Conservation (phyloP, 768 basidiomycete genomes). For the Hygrophorus pudorinus region DNA sequence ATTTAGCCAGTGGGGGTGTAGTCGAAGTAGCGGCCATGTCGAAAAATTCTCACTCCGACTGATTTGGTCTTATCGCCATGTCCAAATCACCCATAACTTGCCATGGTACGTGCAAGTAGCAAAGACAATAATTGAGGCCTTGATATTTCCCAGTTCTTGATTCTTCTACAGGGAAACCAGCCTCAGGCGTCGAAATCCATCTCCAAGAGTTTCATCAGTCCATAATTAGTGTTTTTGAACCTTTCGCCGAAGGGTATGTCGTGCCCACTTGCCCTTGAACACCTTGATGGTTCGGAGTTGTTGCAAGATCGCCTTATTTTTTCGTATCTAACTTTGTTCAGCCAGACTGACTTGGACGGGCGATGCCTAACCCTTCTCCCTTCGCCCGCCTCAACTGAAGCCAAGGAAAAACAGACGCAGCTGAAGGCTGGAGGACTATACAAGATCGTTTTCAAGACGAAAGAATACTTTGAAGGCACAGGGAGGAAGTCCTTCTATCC, state of each 20-base stretch:
- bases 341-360: constrained; percentile 72
- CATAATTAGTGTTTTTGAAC: constrained; percentile 24
- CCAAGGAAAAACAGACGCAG: constrained; percentile 29
- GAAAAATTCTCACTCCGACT: not conserved
- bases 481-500: constrained; percentile 76
- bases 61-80: constrained; percentile 16
- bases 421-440: constrained; percentile 60
- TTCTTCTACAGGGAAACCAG: constrained; percentile 75
- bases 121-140: not conserved
- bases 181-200: constrained; percentile 51
- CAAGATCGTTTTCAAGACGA: constrained; percentile 79
- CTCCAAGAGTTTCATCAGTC: constrained; percentile 38
- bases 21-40: constrained; percentile 27
- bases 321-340: constrained; percentile 18
- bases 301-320: too few species aligned
- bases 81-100: constrained; percentile 83
- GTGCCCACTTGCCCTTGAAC: not conserved
- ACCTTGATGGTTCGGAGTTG: constrained; percentile 5
- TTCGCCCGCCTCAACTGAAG: constrained; percentile 34
- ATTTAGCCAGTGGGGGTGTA: constrained; percentile 80
- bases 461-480: constrained; percentile 64
- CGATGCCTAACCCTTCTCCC: constrained; percentile 67
- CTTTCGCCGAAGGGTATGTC: constrained; percentile 51
- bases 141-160: constrained; percentile 60
- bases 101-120: constrained; percentile 46